These are phyloP conservation scores for Alternaria hordeiaustralica DNA, from an alignment of 2,329 filamentous ascomycete species.

Conservation along the genomic window DNA sequence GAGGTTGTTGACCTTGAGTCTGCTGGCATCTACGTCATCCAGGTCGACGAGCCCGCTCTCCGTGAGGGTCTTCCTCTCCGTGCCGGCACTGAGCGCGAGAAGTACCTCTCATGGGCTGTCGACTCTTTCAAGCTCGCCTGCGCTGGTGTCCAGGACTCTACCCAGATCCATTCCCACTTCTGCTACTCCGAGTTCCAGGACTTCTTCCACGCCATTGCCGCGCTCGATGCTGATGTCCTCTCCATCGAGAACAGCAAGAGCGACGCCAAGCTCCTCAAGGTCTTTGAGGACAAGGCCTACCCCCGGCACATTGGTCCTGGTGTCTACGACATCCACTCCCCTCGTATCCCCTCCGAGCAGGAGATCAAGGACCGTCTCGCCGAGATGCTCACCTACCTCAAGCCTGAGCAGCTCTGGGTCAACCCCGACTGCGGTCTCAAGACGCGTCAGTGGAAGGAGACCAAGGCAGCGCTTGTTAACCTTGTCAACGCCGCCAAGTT, in stretches of 20 bases:
- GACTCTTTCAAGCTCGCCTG: slow-evolving; percentile 97
- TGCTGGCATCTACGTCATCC: slow-evolving; percentile 96
- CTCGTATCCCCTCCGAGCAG: slow-evolving; percentile 93
- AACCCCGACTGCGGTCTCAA: slow-evolving; percentile 99
- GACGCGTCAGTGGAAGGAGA: slow-evolving; percentile 98
- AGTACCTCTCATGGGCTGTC: slow-evolving; percentile 97
- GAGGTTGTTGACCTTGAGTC: slow-evolving; percentile 98
- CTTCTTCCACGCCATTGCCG: slow-evolving; percentile 99
- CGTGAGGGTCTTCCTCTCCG: slow-evolving; percentile 99
- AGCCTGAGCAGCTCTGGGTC: slow-evolving; percentile 99
- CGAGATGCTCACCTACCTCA: slow-evolving; percentile 96
- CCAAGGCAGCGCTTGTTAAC: slow-evolving; percentile 93
- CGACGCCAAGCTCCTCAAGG: slow-evolving; percentile 97
- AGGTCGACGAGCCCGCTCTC: slow-evolving; percentile 98
- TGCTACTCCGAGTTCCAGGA: slow-evolving; percentile 99
- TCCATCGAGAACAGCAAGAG: slow-evolving; percentile 99
- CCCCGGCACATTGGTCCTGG: slow-evolving; percentile 97
- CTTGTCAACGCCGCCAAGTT: slow-evolving; percentile 98
- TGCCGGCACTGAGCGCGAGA: slow-evolving; percentile 89
- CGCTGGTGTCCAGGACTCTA: slow-evolving; percentile 90
- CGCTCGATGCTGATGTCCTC: slow-evolving; percentile 96
- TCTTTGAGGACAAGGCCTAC: slow-evolving; percentile 97
- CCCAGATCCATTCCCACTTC: slow-evolving; percentile 99
- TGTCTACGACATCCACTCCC: slow-evolving; percentile 99
- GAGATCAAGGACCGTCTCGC: slow-evolving; percentile 98